Conservation (phyloP, 1,284 basidiomycete genomes). For the Cystobasidium slooffiae region DNA sequence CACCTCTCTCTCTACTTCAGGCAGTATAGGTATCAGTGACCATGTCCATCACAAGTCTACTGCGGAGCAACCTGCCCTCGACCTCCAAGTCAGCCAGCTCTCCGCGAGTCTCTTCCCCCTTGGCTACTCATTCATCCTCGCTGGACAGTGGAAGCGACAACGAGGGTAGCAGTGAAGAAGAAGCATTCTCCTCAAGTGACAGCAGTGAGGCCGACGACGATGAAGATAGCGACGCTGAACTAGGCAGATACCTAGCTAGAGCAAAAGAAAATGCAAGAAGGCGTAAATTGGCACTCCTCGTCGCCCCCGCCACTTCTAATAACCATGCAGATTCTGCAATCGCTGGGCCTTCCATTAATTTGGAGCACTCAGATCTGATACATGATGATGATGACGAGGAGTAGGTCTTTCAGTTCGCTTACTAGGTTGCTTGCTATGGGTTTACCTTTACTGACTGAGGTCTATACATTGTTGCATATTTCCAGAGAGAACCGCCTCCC, state of each 20-base stretch:
- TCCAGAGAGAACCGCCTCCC: slow-evolving; percentile 37
- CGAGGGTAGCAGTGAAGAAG: slow-evolving; percentile 13
- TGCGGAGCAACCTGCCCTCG: slow-evolving; percentile 15
- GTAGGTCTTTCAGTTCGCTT: too few relatives aligned
- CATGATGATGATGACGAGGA: slow-evolving; percentile 6
- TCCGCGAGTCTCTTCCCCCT: slow-evolving; percentile 31
- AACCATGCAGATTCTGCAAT: slow-evolving; percentile 28
- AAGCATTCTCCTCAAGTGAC: neutral
- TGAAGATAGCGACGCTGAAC: slow-evolving; percentile 21
- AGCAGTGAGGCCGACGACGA: slow-evolving; percentile 26
- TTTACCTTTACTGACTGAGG: neutral
- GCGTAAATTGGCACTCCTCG: too few relatives aligned
- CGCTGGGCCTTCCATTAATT: slow-evolving; percentile 21
- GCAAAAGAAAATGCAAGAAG: slow-evolving; percentile 28
- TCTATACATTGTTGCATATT: neutral
- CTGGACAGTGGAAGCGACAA: slow-evolving; percentile 11
- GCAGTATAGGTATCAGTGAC: neutral
- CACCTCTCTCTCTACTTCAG: too few relatives aligned
- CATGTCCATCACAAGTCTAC: slow-evolving; percentile 13
- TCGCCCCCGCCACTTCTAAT: slow-evolving; percentile 8
- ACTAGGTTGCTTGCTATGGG: too few relatives aligned
- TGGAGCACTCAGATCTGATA: slow-evolving; percentile 32
- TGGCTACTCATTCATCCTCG: slow-evolving; percentile 34
- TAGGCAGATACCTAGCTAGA: slow-evolving; percentile 16
- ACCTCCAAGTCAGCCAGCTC: slow-evolving; percentile 34